phyloP scores from a whole-genome alignment of 108 stramenopile species.

The Cyclotella cryptica region DNA sequence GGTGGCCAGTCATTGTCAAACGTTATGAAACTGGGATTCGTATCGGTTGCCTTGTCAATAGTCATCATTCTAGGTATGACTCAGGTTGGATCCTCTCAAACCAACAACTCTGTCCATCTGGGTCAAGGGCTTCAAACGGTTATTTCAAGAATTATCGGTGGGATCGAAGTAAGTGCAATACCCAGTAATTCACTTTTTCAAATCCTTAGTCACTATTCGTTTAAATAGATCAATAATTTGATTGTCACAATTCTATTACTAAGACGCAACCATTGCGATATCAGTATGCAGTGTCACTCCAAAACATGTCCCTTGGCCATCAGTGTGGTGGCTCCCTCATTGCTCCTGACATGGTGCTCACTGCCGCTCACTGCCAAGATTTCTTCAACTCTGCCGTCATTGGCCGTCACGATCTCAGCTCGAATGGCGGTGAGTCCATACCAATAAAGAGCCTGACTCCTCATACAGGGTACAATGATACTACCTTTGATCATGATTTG shows the following conservation, averaged over 20 bases:
- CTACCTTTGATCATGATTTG: constrained; percentile 14
- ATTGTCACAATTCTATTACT: too few species aligned
- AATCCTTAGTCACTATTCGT: not conserved
- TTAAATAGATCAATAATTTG: too few species aligned
- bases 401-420: constrained; percentile 27
- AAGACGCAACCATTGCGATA: not conserved
- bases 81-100: too few species aligned
- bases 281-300: constrained; percentile 22
- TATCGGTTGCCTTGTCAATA: too few species aligned
- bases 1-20: too few species aligned
- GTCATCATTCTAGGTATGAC: too few species aligned
- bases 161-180: not conserved
- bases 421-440: constrained; percentile 20
- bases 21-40: too few species aligned
- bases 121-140: too few species aligned
- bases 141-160: constrained; percentile 16
- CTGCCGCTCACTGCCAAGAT: constrained; percentile 56
- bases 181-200: not conserved
- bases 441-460: constrained; percentile 3
- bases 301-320: constrained; percentile 19
- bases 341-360: constrained; percentile 33
- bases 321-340: constrained; percentile 52
- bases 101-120: too few species aligned
- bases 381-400: constrained; percentile 23
- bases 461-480: constrained; percentile 10